Evolutionary conservation across 768 basidiomycete genomes (phyloP).

Genomic region (Rhizopogon sp.): DNA sequence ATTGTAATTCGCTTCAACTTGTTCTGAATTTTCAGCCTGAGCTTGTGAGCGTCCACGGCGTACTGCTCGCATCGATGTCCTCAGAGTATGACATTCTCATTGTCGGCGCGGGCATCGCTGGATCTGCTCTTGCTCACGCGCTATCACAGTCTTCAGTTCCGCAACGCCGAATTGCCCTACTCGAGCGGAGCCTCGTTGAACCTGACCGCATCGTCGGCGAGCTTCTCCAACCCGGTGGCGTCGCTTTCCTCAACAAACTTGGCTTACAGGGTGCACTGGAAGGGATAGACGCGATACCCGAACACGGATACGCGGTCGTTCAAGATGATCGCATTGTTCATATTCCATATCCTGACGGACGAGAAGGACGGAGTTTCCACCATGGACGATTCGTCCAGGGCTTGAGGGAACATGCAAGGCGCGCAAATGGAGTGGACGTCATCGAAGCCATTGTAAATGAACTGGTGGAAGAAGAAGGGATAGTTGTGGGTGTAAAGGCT

Average conservation of each 20-base stretch:
- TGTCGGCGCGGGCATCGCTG: slow-evolving; percentile 90
- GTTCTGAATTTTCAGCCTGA: too few species aligned
- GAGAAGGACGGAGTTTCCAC: slow-evolving; percentile 86
- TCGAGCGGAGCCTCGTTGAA: slow-evolving; percentile 88
- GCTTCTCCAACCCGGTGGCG: slow-evolving; percentile 90
- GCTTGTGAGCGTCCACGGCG: neutral
- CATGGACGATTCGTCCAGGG: slow-evolving; percentile 87
- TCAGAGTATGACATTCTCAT: slow-evolving; percentile 71
- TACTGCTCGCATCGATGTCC: neutral
- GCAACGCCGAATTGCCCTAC: slow-evolving; percentile 61
- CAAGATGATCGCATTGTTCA: slow-evolving; percentile 60
- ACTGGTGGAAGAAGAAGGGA: slow-evolving; percentile 55
- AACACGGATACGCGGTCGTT: slow-evolving; percentile 82
- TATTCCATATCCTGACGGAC: slow-evolving; percentile 77
- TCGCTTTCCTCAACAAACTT: slow-evolving; percentile 67
- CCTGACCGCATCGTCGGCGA: slow-evolving; percentile 98
- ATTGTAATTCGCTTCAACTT: too few species aligned
- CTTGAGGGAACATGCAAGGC: slow-evolving; percentile 60
- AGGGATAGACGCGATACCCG: slow-evolving; percentile 81
- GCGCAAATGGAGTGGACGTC: slow-evolving; percentile 64
- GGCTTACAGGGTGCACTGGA: slow-evolving; percentile 75
- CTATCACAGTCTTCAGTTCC: slow-evolving; percentile 53
- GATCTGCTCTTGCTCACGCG: slow-evolving; percentile 80
- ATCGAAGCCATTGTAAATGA: slow-evolving; percentile 83
- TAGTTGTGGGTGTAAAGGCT: slow-evolving; percentile 65